Conservation (phyloP, 345 rosid genomes). For the Populus pruinosa region DNA sequence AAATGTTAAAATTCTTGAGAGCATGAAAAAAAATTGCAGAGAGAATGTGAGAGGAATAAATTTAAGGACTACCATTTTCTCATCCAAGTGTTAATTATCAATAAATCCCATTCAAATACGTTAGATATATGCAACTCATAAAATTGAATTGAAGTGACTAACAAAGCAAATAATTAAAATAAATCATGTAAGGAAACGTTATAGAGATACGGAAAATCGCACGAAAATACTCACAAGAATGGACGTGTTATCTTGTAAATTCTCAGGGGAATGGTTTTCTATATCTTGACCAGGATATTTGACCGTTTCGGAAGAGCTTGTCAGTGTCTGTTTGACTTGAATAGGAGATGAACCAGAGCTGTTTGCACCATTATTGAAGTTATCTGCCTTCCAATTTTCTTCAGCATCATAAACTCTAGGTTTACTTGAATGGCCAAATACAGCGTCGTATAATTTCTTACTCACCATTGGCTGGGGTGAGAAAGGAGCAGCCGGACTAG, state of each 20-base stretch:
- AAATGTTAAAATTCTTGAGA: constrained; percentile 6
- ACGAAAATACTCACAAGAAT: constrained; percentile 30
- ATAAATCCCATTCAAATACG: background rate
- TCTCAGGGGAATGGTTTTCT: constrained; percentile 21
- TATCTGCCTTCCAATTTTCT: constrained; percentile 19
- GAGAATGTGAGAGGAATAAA: background rate
- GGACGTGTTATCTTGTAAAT: constrained; percentile 22
- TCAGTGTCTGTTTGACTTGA: constrained; percentile 34
- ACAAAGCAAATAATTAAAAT: background rate
- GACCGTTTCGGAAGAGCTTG: constrained; percentile 31
- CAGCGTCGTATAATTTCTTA: constrained; percentile 46
- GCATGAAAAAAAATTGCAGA: background rate
- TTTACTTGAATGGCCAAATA: constrained; percentile 31
- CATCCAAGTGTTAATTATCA: background rate
- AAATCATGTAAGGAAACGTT: background rate
- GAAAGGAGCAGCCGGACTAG: constrained; percentile 32
- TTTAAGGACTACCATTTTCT: background rate
- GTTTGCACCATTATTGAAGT: constrained; percentile 13
- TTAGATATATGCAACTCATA: background rate
- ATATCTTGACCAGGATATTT: constrained; percentile 26
- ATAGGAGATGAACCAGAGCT: constrained; percentile 34
- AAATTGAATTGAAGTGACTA: background rate
- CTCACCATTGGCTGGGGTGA: constrained; percentile 56
- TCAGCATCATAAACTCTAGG: constrained; percentile 27
- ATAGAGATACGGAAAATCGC: background rate